Evolutionary conservation across 345 rosid species (phyloP), one percentile per base, ranked within the genome.

Genomic region (Dipteronia dyeriana): DNA sequence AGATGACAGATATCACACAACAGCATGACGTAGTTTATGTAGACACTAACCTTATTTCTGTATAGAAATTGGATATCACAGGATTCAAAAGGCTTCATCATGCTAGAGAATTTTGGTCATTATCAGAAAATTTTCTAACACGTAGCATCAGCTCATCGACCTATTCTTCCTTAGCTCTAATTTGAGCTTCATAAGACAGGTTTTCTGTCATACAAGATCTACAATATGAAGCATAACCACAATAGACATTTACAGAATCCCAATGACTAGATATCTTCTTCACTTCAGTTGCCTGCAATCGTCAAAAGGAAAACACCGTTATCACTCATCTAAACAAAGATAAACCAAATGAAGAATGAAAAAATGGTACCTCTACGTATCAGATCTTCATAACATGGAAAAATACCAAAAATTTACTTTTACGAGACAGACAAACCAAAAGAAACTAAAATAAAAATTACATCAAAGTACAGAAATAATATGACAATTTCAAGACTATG

Each of bases 121-220:
- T 83, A 84, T 81, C 80, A 31, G 92, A 83, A 75, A 91, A 87
- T 77, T 75, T 95, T 70, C 98, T 97, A 70, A 92, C 90, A 87
- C 87, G 88, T 23, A 80, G 61, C 54, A 93, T 75, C 73, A 92
- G 76, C 68, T 92, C 99, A 64, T 68, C 81, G 29, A 91, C 97
- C 79, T 89, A 96, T 70, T 90, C 89, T 65, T 93, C 94, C 89
- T 95, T 90, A 81, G 93, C 95, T 83, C 82, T 88, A 53, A 92
- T 75, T 84, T 90, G 98, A 87, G 96, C 97, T 81, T 89, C 91
- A 66, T 93, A 93, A 43, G 86, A 76, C 39, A 93, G 80, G 77
- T 88, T 93, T 76, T 95, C 98, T 16, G 91, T 90, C 75, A 92
- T 95, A 76, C 98, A 95, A 60, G 98, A 94, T 12, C 95, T 94